These are phyloP conservation scores for Austropuccinia psidii DNA, from an alignment of 1,284 basidiomycete genomes.

Conservation along the genomic window DNA sequence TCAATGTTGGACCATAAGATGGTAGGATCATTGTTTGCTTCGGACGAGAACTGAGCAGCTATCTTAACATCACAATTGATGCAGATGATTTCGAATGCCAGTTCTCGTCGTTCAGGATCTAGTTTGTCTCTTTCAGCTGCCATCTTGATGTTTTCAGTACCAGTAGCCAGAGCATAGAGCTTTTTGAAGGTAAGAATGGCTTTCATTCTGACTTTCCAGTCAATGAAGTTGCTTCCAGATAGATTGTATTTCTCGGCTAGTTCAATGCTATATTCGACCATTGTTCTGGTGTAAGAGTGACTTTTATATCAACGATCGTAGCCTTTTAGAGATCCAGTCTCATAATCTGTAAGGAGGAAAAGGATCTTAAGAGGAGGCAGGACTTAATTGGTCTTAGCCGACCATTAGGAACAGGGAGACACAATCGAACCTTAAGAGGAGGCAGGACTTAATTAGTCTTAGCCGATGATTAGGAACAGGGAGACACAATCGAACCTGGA, in stretches of 20 bases:
- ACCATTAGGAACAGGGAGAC: too few relatives aligned
- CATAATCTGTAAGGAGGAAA: conserved; percentile 5
- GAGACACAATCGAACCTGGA: too few relatives aligned
- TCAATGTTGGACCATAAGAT: background rate
- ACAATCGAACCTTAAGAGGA: too few relatives aligned
- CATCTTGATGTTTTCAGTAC: background rate
- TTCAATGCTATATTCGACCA: background rate
- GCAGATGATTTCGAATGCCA: background rate
- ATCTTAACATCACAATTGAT: background rate
- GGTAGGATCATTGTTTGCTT: background rate
- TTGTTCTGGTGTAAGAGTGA: background rate
- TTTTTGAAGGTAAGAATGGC: background rate
- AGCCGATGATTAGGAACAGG: too few relatives aligned
- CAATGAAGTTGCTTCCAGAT: background rate
- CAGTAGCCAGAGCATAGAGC: background rate
- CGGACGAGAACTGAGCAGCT: background rate
- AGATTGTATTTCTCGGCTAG: background rate
- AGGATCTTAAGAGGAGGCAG: too few relatives aligned
- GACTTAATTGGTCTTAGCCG: too few relatives aligned
- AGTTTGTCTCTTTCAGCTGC: background rate
- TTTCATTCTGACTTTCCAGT: background rate
- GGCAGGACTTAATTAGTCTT: too few relatives aligned
- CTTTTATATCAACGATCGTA: background rate
- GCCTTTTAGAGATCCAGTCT: background rate
- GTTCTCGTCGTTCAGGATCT: background rate